Conservation (phyloP, 2,329 filamentous ascomycete genomes). For the Aspergillus latus region DNA sequence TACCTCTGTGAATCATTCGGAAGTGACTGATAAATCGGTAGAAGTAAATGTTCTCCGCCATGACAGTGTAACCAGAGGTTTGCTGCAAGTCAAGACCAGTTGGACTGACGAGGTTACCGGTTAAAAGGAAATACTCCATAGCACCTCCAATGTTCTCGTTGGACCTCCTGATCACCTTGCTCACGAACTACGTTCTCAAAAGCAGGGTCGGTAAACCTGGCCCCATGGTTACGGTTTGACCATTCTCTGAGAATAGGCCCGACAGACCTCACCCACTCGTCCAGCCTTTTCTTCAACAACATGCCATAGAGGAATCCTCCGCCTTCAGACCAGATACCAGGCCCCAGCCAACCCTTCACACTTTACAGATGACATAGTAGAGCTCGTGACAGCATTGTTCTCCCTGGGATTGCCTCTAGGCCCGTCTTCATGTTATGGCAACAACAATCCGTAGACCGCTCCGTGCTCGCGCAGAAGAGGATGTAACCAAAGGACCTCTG, state of each 20-base stretch:
- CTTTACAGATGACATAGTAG: no score
- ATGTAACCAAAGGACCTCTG: no score
- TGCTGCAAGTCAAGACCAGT: slow-evolving; percentile 94
- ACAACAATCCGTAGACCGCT: no score
- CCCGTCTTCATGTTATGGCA: no score
- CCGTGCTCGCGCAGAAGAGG: no score
- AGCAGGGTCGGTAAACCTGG: slow-evolving; percentile 68
- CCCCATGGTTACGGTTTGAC: slow-evolving; percentile 51
- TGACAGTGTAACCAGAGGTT: slow-evolving; percentile 89
- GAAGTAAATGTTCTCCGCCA: slow-evolving; percentile 99
- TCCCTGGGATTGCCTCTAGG: no score
- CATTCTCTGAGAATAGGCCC: slow-evolving; percentile 55
- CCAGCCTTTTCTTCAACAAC: slow-evolving; percentile 91
- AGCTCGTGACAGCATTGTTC: no score
- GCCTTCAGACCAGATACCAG: no score
- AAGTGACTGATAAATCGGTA: slow-evolving; percentile 98
- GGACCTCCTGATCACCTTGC: slow-evolving; percentile 73
- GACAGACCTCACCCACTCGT: slow-evolving; percentile 79
- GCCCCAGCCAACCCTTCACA: no score
- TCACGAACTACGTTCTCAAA: slow-evolving; percentile 77
- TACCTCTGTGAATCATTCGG: slow-evolving; percentile 97
- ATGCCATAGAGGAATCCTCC: slow-evolving; percentile 92
- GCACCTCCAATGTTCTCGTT: slow-evolving; percentile 86
- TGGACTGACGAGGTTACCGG: slow-evolving; percentile 86
- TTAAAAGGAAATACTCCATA: slow-evolving; percentile 94